Base-by-base conservation (phyloP, 176 grass and related monocot species). In the Zea mays region DNA sequence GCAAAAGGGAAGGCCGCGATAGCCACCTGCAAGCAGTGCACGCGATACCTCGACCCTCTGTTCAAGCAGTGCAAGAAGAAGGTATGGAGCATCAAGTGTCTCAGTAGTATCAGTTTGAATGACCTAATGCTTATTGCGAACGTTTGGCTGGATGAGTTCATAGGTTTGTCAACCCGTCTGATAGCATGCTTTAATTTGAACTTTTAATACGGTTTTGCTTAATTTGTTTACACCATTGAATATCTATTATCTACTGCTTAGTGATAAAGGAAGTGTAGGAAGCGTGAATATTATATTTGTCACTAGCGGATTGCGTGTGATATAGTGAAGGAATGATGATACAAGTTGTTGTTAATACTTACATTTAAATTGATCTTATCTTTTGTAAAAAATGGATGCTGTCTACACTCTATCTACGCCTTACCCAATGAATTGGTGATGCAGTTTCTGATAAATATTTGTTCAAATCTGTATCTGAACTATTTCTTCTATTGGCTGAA, bases 1-100 rank as follows among this genome's bases (percentile, higher is more conserved):
- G 88, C 90, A 7, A 93, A 82, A 67, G 93, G 90, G n/a, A 97
- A 97, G 80, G 84, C 85, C 5, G 79, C 64, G 62, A 81, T 88
- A 11, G 90, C 90, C 67, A 93, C 90, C 61, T 93, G 63, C 82
- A 93, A 93, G 69, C 85, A 90, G 77, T 97, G 93, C 65, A 88
- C 85, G 35, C 85, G 90, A 51, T 90, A 97, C 66, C 86, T 97
- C 52, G 82, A 90, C 20, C 90, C 88, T 7, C 77, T 97, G 41
- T 97, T 97, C 83, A 88, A 75, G 54, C 86, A 90, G 10, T 93
- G 93, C 83, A 85, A 77, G 77, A 96, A 72, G 65, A 93, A 90
- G 90, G 93, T 96, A 80, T 42, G 44, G 2, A 12, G 0, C 34
- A 60, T 10, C 9, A 1, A 64, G 8, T 35, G 43, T 8, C 33